Evolutionary conservation across 2,329 filamentous ascomycete species (phyloP).

Genomic region (Didymellaceae sp.): DNA sequence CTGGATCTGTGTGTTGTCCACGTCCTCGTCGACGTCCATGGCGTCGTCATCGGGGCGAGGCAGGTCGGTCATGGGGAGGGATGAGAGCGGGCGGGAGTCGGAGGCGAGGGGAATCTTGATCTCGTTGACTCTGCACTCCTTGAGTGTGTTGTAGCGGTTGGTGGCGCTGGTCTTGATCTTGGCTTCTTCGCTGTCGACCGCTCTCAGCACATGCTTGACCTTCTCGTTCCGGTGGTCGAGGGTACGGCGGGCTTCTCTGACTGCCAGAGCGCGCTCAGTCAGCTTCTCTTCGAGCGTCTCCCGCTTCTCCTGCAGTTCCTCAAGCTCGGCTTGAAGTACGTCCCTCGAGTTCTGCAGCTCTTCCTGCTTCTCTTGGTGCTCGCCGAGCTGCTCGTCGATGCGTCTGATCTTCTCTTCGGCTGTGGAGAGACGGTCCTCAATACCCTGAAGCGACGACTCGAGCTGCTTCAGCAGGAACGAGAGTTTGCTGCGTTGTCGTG

Average conservation of each 20-base stretch:
- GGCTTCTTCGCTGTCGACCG: slow-evolving; percentile 79
- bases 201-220: slow-evolving; percentile 76
- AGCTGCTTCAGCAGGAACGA: slow-evolving; percentile 68
- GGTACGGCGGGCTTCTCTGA: slow-evolving; percentile 78
- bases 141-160: slow-evolving; percentile 81
- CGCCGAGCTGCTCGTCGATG: slow-evolving; percentile 68
- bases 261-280: slow-evolving; percentile 72
- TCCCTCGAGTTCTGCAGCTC: slow-evolving; percentile 76
- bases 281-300: slow-evolving; percentile 72
- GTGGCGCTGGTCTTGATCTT: slow-evolving; percentile 86
- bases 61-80: slow-evolving; percentile 85
- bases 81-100: slow-evolving; percentile 75
- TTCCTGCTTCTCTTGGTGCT: slow-evolving; percentile 73
- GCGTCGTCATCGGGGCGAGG: slow-evolving; percentile 76
- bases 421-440: slow-evolving; percentile 70
- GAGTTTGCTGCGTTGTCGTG: slow-evolving; percentile 72
- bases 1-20: slow-evolving; percentile 58
- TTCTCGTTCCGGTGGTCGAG: slow-evolving; percentile 84
- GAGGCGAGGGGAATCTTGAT: slow-evolving; percentile 80
- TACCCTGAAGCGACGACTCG: slow-evolving; percentile 74
- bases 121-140: slow-evolving; percentile 92
- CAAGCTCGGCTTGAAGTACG: slow-evolving; percentile 76
- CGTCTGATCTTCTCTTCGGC: slow-evolving; percentile 71
- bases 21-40: slow-evolving; percentile 84
- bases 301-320: slow-evolving; percentile 74